Base-by-base conservation (phyloP, 2,329 filamentous ascomycete genomes). In the Nigrospora sphaerica region DNA sequence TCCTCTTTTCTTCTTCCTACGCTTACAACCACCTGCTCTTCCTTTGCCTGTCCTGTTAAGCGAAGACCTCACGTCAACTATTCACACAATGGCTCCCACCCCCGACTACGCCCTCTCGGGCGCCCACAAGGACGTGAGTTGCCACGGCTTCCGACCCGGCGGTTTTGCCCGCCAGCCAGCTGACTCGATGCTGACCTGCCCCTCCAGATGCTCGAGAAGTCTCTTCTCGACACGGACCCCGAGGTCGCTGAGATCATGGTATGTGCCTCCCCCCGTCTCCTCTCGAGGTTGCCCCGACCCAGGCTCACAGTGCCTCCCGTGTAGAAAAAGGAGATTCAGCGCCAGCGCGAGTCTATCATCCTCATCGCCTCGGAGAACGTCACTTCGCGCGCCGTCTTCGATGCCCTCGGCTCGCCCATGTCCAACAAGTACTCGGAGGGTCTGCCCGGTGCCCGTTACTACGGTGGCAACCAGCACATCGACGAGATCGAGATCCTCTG, bases 371-470 rank as follows among this genome's bases (percentile, higher is more conserved):
- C 93, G 47, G 93, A 98, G 78, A 98, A 98, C 78, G 91, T 98
- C 73, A 98, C 93, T 49, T 98, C 93, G 53, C 90, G 91, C 60
- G 91, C 93, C 62, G 93, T 98, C 63, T 95, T 95, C 75, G 91
- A 98, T 74, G 93, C 93, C 50, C 83, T 98, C 56, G 93, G 93
- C 62, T 91, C 85, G 49, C 86, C 87, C 68, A 95, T 93, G 87
- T 89, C 88, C 71, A 95, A 98, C 82, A 98, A 98, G 78, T 98
- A 98, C 81, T 96, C 90, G 16, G 93, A 98, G 78, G 93, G 93
- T 56, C 95, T 95, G 71, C 93, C 93, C 57, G 93, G 93, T 67
- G 93, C 93, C 61, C 86, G 93, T 71, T 98, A 98, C 81, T 98
- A 98, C 65, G 93, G 93, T 65, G 93, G 93, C 65, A 98, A 98